Percentiles rank a stretch among this genome's conserved stretches.
phyloP scores from a whole-genome alignment of 257 asterid genomes.

The Jaltomata sinuosa region DNA sequence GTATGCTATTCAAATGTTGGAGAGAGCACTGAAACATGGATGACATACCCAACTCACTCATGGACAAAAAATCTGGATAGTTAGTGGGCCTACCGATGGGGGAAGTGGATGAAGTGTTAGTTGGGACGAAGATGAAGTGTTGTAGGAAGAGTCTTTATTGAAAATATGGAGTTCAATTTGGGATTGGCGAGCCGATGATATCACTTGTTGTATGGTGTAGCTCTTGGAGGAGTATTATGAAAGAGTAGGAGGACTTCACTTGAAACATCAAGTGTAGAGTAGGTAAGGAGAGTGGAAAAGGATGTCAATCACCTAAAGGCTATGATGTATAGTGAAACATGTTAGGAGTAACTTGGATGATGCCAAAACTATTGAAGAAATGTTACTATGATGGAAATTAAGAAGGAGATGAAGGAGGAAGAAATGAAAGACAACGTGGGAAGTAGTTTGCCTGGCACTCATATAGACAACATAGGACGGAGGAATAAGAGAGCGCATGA shows the following conservation, averaged over 20 bases:
- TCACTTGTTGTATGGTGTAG: neutral
- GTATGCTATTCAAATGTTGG: too few species aligned
- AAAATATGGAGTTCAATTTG: neutral
- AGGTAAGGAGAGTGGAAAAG: neutral
- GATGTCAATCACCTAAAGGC: neutral
- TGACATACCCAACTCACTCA: too few species aligned
- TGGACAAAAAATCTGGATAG: too few species aligned
- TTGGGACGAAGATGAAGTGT: neutral
- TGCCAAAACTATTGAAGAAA: neutral
- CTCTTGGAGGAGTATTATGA: neutral
- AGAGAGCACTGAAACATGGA: too few species aligned
- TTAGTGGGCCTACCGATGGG: too few species aligned
- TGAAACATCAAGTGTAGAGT: neutral
- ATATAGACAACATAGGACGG: neutral
- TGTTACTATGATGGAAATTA: neutral
- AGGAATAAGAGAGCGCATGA: neutral
- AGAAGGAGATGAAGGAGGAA: neutral
- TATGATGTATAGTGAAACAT: neutral
- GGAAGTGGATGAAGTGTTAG: neutral
- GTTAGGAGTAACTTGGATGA: neutral
- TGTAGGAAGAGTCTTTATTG: neutral
- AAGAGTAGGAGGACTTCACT: neutral
- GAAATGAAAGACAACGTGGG: neutral
- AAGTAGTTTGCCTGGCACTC: neutral
- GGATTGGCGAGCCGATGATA: neutral